Evolutionary conservation across 768 basidiomycete species (phyloP).

Genomic region (Mrakia blollopis): DNA sequence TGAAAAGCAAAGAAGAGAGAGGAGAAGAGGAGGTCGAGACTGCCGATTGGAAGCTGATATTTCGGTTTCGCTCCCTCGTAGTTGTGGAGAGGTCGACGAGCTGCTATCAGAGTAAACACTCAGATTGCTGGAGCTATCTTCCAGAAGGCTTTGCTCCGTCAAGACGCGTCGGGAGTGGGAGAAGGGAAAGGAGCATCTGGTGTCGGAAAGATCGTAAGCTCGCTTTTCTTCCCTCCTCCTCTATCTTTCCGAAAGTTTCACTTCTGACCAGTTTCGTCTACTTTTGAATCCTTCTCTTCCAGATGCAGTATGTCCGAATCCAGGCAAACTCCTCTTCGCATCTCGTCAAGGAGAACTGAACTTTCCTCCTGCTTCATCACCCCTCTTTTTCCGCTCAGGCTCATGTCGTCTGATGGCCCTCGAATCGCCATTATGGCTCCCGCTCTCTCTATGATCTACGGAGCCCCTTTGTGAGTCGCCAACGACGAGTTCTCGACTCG

Average conservation of each 20-base stretch:
- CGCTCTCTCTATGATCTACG: background rate
- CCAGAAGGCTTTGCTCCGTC: background rate
- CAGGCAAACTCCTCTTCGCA: background rate
- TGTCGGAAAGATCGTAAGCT: slow-evolving; percentile 22
- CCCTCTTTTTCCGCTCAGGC: background rate
- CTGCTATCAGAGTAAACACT: background rate
- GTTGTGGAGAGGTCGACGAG: background rate
- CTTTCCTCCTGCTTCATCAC: too few relatives aligned
- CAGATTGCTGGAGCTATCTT: slow-evolving; percentile 10
- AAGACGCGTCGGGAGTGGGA: background rate
- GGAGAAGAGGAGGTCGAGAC: too few relatives aligned
- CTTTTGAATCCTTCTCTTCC: background rate
- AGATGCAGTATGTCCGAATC: background rate
- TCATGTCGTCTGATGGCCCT: slow-evolving; percentile 1
- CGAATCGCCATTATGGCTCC: background rate
- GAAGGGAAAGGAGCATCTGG: slow-evolving; percentile 13
- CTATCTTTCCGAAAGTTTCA: too few relatives aligned
- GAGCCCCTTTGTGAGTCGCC: background rate
- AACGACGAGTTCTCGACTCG: too few relatives aligned
- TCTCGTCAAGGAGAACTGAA: too few relatives aligned
- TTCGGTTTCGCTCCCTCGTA: too few relatives aligned
- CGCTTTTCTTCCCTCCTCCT: too few relatives aligned
- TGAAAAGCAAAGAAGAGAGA: background rate
- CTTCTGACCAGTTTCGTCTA: too few relatives aligned
- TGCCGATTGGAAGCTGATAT: too few relatives aligned